Percentiles rank a stretch among this genome's conserved stretches.
Evolutionary conservation across 2,329 filamentous ascomycete species (phyloP).

Genomic region (Huntiella decipiens): DNA sequence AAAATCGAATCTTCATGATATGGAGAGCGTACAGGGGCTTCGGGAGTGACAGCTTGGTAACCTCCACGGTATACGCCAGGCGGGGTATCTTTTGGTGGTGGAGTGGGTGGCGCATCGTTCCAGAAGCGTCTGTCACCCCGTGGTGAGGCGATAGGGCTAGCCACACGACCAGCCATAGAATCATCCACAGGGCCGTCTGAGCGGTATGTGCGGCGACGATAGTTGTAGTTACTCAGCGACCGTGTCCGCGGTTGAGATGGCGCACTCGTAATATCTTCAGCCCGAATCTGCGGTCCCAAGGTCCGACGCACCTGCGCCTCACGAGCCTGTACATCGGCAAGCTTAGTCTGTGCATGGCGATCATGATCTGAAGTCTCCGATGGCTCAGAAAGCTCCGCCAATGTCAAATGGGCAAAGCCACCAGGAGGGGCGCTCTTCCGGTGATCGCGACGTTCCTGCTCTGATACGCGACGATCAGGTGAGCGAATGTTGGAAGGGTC

Average conservation of each 20-base stretch:
- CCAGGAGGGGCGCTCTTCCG: constrained; percentile 8
- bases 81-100: constrained; percentile 6
- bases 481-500: not conserved
- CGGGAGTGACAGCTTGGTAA: constrained; percentile 1
- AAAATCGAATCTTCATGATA: constrained; percentile 3
- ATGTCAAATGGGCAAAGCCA: not conserved
- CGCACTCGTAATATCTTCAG: constrained; percentile 33
- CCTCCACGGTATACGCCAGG: not conserved
- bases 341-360: constrained; percentile 17
- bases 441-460: constrained; percentile 7
- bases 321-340: constrained; percentile 29
- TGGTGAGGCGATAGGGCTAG: constrained; percentile 1
- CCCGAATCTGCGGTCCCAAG: constrained; percentile 12
- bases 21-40: not conserved
- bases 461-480: constrained; percentile 4
- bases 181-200: constrained; percentile 1
- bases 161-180: not conserved
- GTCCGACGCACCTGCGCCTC: constrained; percentile 18
- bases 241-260: constrained; percentile 19
- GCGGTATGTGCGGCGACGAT: constrained; percentile 2
- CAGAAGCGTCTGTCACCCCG: not conserved
- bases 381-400: constrained; percentile 8
- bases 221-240: constrained; percentile 4
- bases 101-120: constrained; percentile 9
- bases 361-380: constrained; percentile 6